These are phyloP conservation scores for Aspergillus nanangensis DNA, from an alignment of 495 filamentous ascomycete species.

Conservation along the genomic window DNA sequence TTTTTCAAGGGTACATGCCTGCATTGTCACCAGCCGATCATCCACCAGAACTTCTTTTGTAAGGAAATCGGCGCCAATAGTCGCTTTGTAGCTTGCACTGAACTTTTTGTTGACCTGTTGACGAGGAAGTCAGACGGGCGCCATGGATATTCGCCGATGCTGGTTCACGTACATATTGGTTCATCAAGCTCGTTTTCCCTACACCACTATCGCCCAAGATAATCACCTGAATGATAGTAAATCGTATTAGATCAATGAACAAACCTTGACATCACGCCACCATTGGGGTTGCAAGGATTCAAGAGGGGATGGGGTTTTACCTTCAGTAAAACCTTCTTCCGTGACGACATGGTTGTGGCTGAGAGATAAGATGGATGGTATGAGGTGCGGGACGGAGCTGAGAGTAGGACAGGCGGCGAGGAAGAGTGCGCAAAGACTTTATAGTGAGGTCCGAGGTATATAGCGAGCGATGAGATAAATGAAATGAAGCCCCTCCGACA, in stretches of 20 bases:
- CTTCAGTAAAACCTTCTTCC: slow-evolving; percentile 98
- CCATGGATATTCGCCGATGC: slow-evolving; percentile 4
- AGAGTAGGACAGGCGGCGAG: background rate
- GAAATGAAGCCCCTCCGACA: no score
- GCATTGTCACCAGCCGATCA: slow-evolving; percentile 96
- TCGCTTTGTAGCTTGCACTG: slow-evolving; percentile 98
- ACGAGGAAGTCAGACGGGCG: slow-evolving; percentile 15
- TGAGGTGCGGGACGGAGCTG: background rate
- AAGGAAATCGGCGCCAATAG: slow-evolving; percentile 97
- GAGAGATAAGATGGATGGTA: slow-evolving; percentile 7
- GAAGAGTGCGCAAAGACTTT: background rate
- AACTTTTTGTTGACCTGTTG: slow-evolving; percentile 98
- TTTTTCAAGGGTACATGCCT: slow-evolving; percentile 75
- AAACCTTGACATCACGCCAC: no score
- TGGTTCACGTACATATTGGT: slow-evolving; percentile 88
- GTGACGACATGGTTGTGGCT: slow-evolving; percentile 67
- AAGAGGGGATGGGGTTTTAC: slow-evolving; percentile 41
- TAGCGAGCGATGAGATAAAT: background rate
- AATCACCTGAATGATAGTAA: slow-evolving; percentile 65
- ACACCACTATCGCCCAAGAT: slow-evolving; percentile 98
- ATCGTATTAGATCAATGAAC: no score
- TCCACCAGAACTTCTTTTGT: slow-evolving; percentile 98
- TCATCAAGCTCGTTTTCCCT: slow-evolving; percentile 99
- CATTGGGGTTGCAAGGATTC: no score
- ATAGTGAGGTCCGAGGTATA: background rate